Percentiles rank a stretch among this genome's conserved stretches.
phyloP scores from a whole-genome alignment of 805 yeast species.

The Hanseniaspora osmophila region DNA sequence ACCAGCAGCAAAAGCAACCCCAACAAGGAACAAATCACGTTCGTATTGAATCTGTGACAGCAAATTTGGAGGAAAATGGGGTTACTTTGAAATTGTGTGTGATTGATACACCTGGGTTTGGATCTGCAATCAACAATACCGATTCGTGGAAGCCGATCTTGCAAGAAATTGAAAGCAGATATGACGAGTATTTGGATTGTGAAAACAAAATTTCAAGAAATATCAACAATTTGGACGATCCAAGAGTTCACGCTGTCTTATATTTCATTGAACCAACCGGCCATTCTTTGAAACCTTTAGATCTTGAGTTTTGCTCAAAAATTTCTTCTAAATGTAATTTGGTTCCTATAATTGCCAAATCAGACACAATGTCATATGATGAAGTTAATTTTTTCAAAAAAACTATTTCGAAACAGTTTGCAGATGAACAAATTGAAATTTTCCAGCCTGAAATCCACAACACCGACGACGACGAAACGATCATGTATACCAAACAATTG shows the following conservation, averaged over 20 bases:
- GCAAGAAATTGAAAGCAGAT: slow-evolving; percentile 75
- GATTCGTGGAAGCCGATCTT: slow-evolving; percentile 83
- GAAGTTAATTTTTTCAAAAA: slow-evolving; percentile 67
- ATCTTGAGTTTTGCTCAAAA: slow-evolving; percentile 74
- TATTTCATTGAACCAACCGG: slow-evolving; percentile 97
- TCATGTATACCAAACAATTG: slow-evolving; percentile 48
- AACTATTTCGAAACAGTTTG: slow-evolving; percentile 65
- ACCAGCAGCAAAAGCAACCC: not conserved
- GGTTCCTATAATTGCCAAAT: slow-evolving; percentile 88
- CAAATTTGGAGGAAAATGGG: slow-evolving; percentile 84
- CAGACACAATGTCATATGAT: slow-evolving; percentile 82
- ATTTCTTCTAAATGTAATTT: slow-evolving; percentile 84
- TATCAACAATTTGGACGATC: slow-evolving; percentile 40
- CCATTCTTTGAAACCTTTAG: slow-evolving; percentile 79
- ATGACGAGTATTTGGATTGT: slow-evolving; percentile 75
- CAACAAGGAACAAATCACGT: slow-evolving; percentile 25
- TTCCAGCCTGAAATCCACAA: slow-evolving; percentile 71
- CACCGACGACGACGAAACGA: slow-evolving; percentile 69
- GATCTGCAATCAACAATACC: slow-evolving; percentile 70
- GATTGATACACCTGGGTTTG: slow-evolving; percentile 87
- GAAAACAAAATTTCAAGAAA: slow-evolving; percentile 76
- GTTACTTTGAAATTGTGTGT: slow-evolving; percentile 75
- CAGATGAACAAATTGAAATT: slow-evolving; percentile 54
- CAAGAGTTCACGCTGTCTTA: slow-evolving; percentile 82
- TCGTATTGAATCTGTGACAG: slow-evolving; percentile 42